Evolutionary conservation across 768 basidiomycete species (phyloP).

Genomic region (Gloeostereum incarnatum): DNA sequence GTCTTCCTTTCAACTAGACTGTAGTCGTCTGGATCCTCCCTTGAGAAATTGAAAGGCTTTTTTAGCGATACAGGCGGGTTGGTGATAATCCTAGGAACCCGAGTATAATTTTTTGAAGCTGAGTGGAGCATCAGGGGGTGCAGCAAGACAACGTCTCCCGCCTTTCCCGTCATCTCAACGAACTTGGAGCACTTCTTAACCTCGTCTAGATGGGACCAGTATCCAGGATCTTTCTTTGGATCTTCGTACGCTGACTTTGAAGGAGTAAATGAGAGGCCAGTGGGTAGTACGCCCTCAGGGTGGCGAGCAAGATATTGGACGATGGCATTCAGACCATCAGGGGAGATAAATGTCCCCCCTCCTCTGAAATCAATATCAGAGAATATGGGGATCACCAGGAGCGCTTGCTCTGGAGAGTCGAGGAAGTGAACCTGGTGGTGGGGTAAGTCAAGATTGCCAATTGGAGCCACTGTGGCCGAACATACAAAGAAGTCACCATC

Average conservation of each 20-base stretch:
- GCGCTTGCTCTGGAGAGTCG: constrained; percentile 57
- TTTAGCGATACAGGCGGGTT: constrained; percentile 53
- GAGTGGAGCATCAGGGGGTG: constrained; percentile 61
- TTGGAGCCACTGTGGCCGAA: constrained; percentile 6
- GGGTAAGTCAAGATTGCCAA: neutral
- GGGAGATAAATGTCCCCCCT: constrained; percentile 52
- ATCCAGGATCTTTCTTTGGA: constrained; percentile 28
- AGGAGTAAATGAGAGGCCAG: constrained; percentile 35
- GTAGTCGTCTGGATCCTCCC: constrained; percentile 34
- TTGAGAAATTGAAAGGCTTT: constrained; percentile 43
- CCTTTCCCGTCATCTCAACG: constrained; percentile 47
- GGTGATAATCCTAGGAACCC: constrained; percentile 51
- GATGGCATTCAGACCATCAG: constrained; percentile 41
- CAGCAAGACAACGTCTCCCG: constrained; percentile 56
- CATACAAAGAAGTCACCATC: constrained; percentile 50
- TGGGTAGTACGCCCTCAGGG: constrained; percentile 42
- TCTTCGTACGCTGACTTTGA: constrained; percentile 26
- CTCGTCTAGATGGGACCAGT: constrained; percentile 34
- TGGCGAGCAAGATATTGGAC: constrained; percentile 41
- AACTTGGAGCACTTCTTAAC: constrained; percentile 31
- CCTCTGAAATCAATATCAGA: constrained; percentile 44
- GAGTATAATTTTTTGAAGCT: constrained; percentile 49
- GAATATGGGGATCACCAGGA: constrained; percentile 54
- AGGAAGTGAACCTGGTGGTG: constrained; percentile 40
- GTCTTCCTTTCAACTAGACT: constrained; percentile 56